Conservation (phyloP, 306 rosid species). For the Mucuna pruriens region DNA sequence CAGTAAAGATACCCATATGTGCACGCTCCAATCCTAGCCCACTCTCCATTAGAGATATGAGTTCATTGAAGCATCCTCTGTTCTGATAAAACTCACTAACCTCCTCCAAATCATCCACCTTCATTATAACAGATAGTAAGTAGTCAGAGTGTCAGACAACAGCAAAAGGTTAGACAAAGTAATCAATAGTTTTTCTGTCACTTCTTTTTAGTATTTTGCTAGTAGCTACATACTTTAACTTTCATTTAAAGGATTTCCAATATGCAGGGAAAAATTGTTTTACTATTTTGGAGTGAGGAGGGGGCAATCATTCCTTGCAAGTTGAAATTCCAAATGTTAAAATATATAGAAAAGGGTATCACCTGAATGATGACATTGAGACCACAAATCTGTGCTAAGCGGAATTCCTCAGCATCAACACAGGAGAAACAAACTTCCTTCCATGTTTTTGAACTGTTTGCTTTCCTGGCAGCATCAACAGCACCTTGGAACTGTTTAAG, state of each 20-base stretch:
- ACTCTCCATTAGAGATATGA: slow-evolving; percentile 96
- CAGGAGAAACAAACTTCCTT: slow-evolving; percentile 97
- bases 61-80: slow-evolving; percentile 93
- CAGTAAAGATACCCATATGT: slow-evolving; percentile 97
- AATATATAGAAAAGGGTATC: slow-evolving; percentile 13
- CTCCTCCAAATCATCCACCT: slow-evolving; percentile 97
- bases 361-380: slow-evolving; percentile 94
- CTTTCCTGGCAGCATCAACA: slow-evolving; percentile 98
- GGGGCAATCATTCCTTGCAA: slow-evolving; percentile 6
- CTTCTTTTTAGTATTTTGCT: slow-evolving; percentile 14
- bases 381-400: slow-evolving; percentile 95
- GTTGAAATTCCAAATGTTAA: slow-evolving; percentile 20
- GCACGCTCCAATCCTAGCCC: slow-evolving; percentile 95
- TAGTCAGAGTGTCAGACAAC: slow-evolving; percentile 28
- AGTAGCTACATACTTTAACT: slow-evolving; percentile 11
- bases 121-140: slow-evolving; percentile 29
- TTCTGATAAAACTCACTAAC: slow-evolving; percentile 96
- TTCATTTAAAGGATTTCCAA: slow-evolving; percentile 11
- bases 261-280: neutral
- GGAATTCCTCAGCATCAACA: slow-evolving; percentile 98
- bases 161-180: slow-evolving; percentile 33
- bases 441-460: slow-evolving; percentile 96
- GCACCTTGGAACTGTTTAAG: slow-evolving; percentile 93
- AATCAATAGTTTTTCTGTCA: slow-evolving; percentile 30
- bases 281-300: neutral